Percentiles rank a stretch among this genome's conserved stretches.
These are phyloP conservation scores for Pseudocohnilembus persalinus DNA, from an alignment of 169 alveolate genomes.

Conservation along the genomic window DNA sequence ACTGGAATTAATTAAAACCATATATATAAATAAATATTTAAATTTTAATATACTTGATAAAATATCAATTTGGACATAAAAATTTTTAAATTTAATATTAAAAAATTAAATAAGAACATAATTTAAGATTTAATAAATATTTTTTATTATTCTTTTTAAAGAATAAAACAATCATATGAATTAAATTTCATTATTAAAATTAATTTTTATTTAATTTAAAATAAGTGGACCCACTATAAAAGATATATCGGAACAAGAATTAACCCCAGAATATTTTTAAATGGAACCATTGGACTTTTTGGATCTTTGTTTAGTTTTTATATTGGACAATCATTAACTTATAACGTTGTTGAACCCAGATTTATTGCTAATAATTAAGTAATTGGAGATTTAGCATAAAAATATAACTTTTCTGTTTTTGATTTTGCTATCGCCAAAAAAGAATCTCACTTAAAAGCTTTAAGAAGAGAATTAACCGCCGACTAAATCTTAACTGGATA, in stretches of 20 bases:
- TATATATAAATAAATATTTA: too few relatives aligned
- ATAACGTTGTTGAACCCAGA: constrained; percentile 35
- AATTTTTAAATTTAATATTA: too few relatives aligned
- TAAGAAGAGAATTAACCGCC: constrained; percentile 38
- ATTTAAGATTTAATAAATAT: too few relatives aligned
- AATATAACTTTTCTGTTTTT: constrained; percentile 43
- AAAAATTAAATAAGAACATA: too few relatives aligned
- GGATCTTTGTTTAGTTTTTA: background rate
- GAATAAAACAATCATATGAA: too few relatives aligned
- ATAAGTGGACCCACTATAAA: background rate
- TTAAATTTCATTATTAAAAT: too few relatives aligned
- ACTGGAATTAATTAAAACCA: too few relatives aligned
- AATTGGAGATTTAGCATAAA: constrained; percentile 28
- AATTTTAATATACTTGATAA: too few relatives aligned
- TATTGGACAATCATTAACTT: constrained; percentile 10
- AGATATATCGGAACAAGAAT: constrained; percentile 5
- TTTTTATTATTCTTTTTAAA: too few relatives aligned
- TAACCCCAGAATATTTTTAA: constrained; percentile 10
- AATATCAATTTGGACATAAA: too few relatives aligned
- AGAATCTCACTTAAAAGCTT: constrained; percentile 42
- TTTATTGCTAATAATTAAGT: constrained; percentile 29
- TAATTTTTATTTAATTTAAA: background rate
- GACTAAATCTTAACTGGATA: constrained; percentile 2
- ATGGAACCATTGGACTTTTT: constrained; percentile 3
- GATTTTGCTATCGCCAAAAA: constrained; percentile 50